Base-by-base conservation (phyloP, 495 filamentous ascomycete genomes). In the Aspergillus asperescens region DNA sequence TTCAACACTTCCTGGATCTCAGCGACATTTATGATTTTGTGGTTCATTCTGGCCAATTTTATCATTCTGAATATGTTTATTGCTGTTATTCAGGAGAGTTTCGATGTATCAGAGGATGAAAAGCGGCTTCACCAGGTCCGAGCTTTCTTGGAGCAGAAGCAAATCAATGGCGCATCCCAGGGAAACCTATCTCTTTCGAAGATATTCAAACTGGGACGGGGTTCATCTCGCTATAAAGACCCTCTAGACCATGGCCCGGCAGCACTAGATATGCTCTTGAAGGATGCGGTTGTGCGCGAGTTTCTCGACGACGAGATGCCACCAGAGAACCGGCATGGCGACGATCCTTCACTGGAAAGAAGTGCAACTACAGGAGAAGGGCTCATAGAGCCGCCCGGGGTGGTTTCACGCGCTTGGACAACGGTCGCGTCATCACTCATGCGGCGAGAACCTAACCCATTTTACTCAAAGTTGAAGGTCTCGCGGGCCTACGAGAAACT, bases 41-140 rank as follows among this genome's bases (percentile, higher is more conserved):
- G 93, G 93, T 96, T 95, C 65, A 91, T 96, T 56, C 79, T 99
- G 16, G 80, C 88, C 22, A 94, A 90, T 62, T 96, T 97, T 64
- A 96, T 99, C 72, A 80, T 97, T 39, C 74, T 99, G 75, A 99
- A 96, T 64, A 99, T 99, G 93, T 99, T 99, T 72, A 99, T 99
- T 87, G 93, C 93, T 72, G 93, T 99, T 71, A 96, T 99, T 52
- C 93, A 99, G 68, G 93, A 99, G 65, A 99, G 95, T 64, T 99
- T 99, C 64, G 93, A 99, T 70, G 90, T 99, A n/a, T 91, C 90
- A 7, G 93, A 99, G 67, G 94, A 99, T 62, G 89, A 96, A 69
- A 99, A 99, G 67, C 90, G 93, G 22, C 74, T 96, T 50, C 87
- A 96, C 61, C 93, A 99, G 71, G 89, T 99, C 44, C 88, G 88